Evolutionary conservation across 2,329 filamentous ascomycete genomes (phyloP), one percentile per base, ranked within the genome.

Genomic region (Pseudogymnoascus sp.): DNA sequence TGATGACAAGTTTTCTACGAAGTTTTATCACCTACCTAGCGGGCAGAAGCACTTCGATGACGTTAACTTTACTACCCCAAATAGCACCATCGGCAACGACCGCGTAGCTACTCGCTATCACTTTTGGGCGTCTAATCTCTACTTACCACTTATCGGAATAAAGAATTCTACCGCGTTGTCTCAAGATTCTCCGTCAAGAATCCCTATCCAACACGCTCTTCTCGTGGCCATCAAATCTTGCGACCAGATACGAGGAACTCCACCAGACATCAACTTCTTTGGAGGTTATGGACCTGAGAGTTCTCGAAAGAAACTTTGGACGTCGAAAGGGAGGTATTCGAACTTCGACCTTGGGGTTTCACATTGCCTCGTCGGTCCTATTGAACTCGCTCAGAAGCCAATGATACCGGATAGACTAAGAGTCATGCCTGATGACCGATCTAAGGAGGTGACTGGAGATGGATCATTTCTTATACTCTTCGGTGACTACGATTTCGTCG

Each of bases 401-500:
- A 37, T 28, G 59, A 21, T 42, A 9, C 11, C 18, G 8, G 56
- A 36, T 8, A 31, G 16, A 16, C 11, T 11, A 7, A 18, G n/a
- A n/a, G 21, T 25, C 16, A 3, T 61, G 14, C 2, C 28, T 21
- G 36, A 25, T 5, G 23, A 56, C 23, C 21, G 18, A 14, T 12
- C 11, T 5, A 38, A n/a, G 9, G 43, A 59, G 16, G 28, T 59
- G 12, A n/a, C n/a, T 21, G 61, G 61, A 18, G 61, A 62, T 59
- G 61, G 43, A 12, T 59, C 40, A 3, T 62, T 62, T 14, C 34
- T 62, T 9, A 9, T 62, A 12, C 46, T 62, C 16, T 62, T 62
- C n/a, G 61, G 40, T 18, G n/a, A 62, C 56, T 28, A 59, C 16
- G 61, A 59, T 60, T 62, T 34, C 12, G 61, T 62, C 42, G 61